A percentile compares a stretch with the other conserved stretches of the same genome.
Conservation (phyloP, 305 asterid species). For the Solanum hybrid region DNA sequence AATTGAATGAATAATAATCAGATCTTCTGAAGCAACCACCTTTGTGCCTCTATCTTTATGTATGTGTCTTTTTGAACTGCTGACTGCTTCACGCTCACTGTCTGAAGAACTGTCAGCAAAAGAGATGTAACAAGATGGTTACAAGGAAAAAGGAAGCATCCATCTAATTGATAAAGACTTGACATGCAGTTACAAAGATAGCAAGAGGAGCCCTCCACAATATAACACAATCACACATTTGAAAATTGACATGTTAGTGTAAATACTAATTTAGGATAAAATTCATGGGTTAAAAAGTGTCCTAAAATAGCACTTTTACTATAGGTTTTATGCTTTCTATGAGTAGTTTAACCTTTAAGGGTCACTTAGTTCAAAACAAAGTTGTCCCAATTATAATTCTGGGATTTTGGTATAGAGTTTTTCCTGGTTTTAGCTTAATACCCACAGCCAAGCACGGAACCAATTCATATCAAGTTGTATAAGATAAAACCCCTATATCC, state of each 20-base stretch:
- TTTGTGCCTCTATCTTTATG: conserved; percentile 53
- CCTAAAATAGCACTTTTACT: neutral
- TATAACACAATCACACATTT: neutral
- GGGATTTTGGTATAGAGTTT: neutral
- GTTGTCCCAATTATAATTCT: neutral
- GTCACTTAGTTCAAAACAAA: neutral
- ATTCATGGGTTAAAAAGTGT: neutral
- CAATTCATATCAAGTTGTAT: neutral
- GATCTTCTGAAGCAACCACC: conserved; percentile 27
- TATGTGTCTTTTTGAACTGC: conserved; percentile 55
- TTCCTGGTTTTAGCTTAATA: neutral
- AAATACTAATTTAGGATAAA: neutral
- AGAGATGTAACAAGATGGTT: neutral
- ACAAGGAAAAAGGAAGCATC: neutral
- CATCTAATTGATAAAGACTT: neutral
- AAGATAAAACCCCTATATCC: neutral
- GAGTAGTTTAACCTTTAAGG: neutral
- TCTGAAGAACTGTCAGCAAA: conserved; percentile 48
- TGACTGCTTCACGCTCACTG: conserved; percentile 46
- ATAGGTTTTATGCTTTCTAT: neutral
- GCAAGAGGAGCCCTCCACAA: neutral
- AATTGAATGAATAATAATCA: neutral
- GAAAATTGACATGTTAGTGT: neutral
- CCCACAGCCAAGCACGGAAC: neutral
- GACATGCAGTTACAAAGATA: neutral